Evolutionary conservation across 2,329 filamentous ascomycete genomes (phyloP).

Genomic region (Colletotrichum viniferum): DNA sequence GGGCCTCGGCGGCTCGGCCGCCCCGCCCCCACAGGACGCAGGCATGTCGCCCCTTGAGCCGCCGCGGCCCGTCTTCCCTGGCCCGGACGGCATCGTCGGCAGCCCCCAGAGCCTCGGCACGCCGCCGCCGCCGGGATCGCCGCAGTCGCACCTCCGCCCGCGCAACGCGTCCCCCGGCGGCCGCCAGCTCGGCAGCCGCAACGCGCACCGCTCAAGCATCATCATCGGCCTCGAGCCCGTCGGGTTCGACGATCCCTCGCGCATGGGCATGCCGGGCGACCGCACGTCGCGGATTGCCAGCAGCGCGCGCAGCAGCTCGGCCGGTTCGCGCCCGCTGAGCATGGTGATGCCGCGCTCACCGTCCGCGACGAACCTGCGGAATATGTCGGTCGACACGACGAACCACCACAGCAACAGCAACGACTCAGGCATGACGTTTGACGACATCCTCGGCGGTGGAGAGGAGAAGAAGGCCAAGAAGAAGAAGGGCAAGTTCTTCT

Average conservation of each 20-base stretch:
- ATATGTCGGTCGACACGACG: conserved; percentile 23
- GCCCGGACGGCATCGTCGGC: conserved; percentile 29
- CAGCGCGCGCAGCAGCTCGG: conserved; percentile 30
- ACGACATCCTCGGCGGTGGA: conserved; percentile 49
- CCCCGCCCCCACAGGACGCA: conserved; percentile 31
- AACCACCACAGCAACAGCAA: conserved; percentile 28
- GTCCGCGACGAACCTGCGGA: conserved; percentile 39
- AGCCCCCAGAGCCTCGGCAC: conserved; percentile 25
- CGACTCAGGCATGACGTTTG: conserved; percentile 44
- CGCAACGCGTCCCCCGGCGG: conserved; percentile 42
- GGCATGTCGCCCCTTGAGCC: conserved; percentile 43
- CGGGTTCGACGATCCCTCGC: conserved; percentile 1
- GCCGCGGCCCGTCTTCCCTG: conserved; percentile 39
- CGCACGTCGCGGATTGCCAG: conserved; percentile 24
- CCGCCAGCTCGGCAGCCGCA: conserved; percentile 27
- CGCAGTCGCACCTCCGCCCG: conserved; percentile 37
- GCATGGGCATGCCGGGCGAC: conserved; percentile 18
- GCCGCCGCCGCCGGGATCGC: conserved; percentile 29
- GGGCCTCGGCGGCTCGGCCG: conserved; percentile 32
- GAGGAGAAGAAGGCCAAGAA: conserved; percentile 37
- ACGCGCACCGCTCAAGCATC: conserved; percentile 46
- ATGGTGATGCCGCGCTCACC: conserved; percentile 29
- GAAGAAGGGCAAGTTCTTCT: conserved; percentile 48
- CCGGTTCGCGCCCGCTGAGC: conserved; percentile 17
- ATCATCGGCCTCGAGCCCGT: conserved; percentile 47